Base-by-base conservation (phyloP, 2,329 filamentous ascomycete species). In the Samsoniella hepiali region DNA sequence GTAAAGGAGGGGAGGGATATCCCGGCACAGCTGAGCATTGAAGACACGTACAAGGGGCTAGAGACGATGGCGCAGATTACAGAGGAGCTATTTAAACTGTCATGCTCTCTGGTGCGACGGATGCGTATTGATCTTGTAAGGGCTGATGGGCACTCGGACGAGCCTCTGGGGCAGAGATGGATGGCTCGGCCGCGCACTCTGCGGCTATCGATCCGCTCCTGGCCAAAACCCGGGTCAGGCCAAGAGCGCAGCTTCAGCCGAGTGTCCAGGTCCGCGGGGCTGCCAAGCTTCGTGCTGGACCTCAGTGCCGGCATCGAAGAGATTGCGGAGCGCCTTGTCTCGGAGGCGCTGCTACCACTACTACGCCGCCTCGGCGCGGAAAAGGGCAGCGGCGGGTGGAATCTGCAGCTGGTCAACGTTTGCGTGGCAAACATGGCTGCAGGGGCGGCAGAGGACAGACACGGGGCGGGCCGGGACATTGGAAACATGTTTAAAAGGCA, bases 21-120 rank as follows among this genome's bases (percentile, higher is more conserved):
- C 1, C 94, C 94, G 0, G 87, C 86, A 1, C 93, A 97, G 74
- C 96, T 98, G 72, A 95, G 91, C 74, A 95, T 98, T 67, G 94
- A 98, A 72, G 93, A 98, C 75, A 95, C 92, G 17, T 98, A 96
- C 73, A 83, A 85, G 31, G 86, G 87, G 17, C 79, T 97, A 1
- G 84, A 89, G 68, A 87, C 82, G 0, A 72, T 89, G 58, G 74
- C 84, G 1, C 82, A 88, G 64, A 86, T 96, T 36, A 77, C 79
- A 49, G 85, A 84, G 66, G 89, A 96, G 75, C 79, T 97, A 47
- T 75, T 79, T n/a, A 82, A 84, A 65, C 78, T 97, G 2, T 82
- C 89, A 0, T 80, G 78, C 13, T 92, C 90, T 67, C 79, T 98
- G 10, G 74, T 97, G 13, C 84, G 85, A 38, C 84, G 93, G 38